Base-by-base conservation (phyloP, 768 basidiomycete species). In the Termitomyces sp. region DNA sequence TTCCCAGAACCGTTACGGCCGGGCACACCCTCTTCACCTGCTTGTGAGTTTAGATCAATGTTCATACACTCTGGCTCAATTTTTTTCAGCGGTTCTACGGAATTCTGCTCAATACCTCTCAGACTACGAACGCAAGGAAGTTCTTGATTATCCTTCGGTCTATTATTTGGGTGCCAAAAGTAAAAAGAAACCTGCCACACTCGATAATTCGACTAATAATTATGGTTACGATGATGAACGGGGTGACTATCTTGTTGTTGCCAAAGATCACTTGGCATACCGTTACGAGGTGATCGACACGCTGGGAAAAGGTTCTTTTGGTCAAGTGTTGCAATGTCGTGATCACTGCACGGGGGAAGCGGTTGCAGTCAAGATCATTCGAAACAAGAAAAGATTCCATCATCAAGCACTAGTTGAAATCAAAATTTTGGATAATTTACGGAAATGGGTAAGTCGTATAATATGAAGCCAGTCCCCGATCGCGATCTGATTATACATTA, bases 351-450 rank as follows among this genome's bases (percentile, higher is more conserved):
- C 94, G 13, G 97, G 97, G 10, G 84, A 91, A 65, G 94, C 93
- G n/a, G 92, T 98, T 10, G 97, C 97, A 18, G 87, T 99, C 76
- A 99, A 99, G 80, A 98, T 99, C 61, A 98, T 99, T 65, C 86
- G 97, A 42, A 98, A 98, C 78, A 98, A 98, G 80, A 98, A 98
- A 73, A 82, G 97, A 49, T 98, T 98, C 77, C 95, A 98, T 70
- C 92, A 96, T 66, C 97, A 98, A 71, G 97, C 96, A 0, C 72
- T 98, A 45, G 95, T 98, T n/a, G 97, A 98, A 75, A 96, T 98
- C 74, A 98, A 98, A 75, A 98, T 99, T 58, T 76, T 99, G 61
- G 94, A 98, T 65, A 98, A 92, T 69, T 78, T 98, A 64, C 85
- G 91, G 32, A 94, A 95, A 90, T 98, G 97, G 97, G 95, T 93